Percentiles rank a stretch among this genome's conserved stretches.
phyloP scores from a whole-genome alignment of 140 eudicot species.

The Cichorium intybus region DNA sequence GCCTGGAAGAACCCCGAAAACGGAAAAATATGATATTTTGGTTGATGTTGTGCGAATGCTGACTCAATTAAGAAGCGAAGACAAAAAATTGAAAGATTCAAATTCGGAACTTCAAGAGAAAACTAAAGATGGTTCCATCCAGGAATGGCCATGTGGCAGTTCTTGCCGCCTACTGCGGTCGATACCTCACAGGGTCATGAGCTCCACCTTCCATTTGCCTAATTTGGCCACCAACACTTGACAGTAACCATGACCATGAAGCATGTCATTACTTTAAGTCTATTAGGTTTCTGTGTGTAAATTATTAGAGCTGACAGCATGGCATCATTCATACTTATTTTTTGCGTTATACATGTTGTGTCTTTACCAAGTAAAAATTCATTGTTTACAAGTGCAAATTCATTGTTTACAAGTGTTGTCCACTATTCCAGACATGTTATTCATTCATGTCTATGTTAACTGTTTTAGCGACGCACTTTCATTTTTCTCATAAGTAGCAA shows the following conservation, averaged over 20 bases:
- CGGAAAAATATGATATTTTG: constrained; percentile 82
- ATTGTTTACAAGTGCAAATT: no score
- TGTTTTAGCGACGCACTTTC: no score
- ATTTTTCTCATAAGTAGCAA: no score
- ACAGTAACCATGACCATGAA: not conserved
- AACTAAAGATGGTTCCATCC: constrained; percentile 95
- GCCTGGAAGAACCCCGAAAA: constrained; percentile 74
- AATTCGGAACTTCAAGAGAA: constrained; percentile 70
- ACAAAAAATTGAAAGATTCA: constrained; percentile 75
- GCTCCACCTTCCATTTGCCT: constrained; percentile 95
- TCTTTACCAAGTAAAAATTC: not conserved
- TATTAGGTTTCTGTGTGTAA: constrained; percentile 20
- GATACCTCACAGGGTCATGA: constrained; percentile 94
- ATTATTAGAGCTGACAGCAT: constrained; percentile 16
- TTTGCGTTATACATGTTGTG: constrained; percentile 15
- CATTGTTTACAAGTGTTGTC: not conserved
- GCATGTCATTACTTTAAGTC: constrained; percentile 18
- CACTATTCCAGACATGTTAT: no score
- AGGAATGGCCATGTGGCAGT: constrained; percentile 95
- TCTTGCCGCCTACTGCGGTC: constrained; percentile 87
- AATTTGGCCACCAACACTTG: no score
- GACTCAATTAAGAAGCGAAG: constrained; percentile 63
- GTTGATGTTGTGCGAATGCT: constrained; percentile 81
- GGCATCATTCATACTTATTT: no score
- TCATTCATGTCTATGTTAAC: no score